phyloP scores from a whole-genome alignment of 148 eudicot genomes.

The Fagopyrum tataricum region DNA sequence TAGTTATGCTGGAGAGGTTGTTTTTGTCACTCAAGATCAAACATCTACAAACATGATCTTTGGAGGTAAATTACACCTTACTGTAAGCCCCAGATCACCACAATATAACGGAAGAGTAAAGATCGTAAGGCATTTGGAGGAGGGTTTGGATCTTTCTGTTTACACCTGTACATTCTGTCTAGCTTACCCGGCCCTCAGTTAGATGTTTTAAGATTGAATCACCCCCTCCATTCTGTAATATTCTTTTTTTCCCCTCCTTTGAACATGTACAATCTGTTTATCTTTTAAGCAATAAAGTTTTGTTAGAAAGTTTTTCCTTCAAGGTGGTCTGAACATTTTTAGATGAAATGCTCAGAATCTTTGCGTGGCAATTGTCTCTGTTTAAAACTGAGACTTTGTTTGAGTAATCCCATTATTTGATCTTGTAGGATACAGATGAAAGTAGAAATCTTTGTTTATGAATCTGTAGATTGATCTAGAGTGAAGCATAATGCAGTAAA shows the following conservation, averaged over 20 bases:
- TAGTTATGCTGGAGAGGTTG: constrained; percentile 6
- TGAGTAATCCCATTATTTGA: not conserved
- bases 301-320: not conserved
- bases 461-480: not conserved
- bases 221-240: not conserved
- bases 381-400: not conserved
- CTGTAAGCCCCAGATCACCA: constrained; percentile 2
- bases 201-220: not conserved
- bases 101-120: not conserved
- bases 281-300: not conserved
- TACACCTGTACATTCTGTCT: not conserved
- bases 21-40: constrained; percentile 5
- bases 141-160: constrained; percentile 7
- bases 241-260: not conserved
- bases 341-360: not conserved
- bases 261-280: constrained; percentile 1
- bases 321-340: not conserved
- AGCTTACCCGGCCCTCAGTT: constrained; percentile 3
- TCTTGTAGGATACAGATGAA: not conserved
- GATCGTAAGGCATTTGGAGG: constrained; percentile 12
- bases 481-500: not conserved
- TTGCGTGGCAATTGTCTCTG: not conserved
- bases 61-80: not conserved
- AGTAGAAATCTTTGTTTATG: not conserved
- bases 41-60: constrained; percentile 2